Conservation (phyloP, 495 filamentous ascomycete genomes). For the Pyrenopolyporus hunteri region DNA sequence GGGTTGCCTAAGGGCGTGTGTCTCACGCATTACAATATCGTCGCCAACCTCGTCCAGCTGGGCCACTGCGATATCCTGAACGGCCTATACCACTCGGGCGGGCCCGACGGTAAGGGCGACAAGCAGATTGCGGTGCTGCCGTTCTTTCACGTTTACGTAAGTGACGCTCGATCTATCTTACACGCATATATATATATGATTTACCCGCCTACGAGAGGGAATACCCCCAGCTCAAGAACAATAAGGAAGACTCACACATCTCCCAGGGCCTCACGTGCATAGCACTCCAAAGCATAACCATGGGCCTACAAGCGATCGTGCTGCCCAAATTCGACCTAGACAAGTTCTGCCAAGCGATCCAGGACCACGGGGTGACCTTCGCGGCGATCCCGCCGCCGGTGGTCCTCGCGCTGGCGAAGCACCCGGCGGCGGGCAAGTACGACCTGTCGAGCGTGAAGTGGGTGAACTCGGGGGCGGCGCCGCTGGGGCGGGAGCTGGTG, state of each 20-base stretch:
- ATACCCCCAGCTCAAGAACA: neutral
- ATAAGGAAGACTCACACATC: no score
- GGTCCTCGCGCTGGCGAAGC: conserved; percentile 78
- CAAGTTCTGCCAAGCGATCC: conserved; percentile 75
- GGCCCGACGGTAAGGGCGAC: conserved; percentile 68
- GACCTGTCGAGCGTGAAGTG: conserved; percentile 80
- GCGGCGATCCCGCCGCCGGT: conserved; percentile 87
- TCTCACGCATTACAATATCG: conserved; percentile 81
- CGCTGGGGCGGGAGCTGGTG: conserved; percentile 81
- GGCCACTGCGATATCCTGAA: conserved; percentile 58
- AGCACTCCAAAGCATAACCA: conserved; percentile 56
- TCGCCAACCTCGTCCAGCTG: conserved; percentile 66
- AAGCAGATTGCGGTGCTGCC: conserved; percentile 79
- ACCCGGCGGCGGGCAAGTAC: conserved; percentile 76
- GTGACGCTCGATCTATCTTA: neutral
- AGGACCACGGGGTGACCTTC: conserved; percentile 77
- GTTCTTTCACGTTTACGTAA: conserved; percentile 92
- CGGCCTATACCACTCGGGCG: conserved; percentile 62
- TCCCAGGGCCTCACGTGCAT: conserved; percentile 49
- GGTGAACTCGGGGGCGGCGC: conserved; percentile 90
- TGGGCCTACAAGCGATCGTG: conserved; percentile 72
- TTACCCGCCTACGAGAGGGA: neutral
- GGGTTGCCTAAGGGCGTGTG: conserved; percentile 94
- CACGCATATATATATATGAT: neutral
- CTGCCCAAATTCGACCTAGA: conserved; percentile 87